phyloP scores from a whole-genome alignment of 208 protist species.

The Acanthamoeba lenticulata region DNA sequence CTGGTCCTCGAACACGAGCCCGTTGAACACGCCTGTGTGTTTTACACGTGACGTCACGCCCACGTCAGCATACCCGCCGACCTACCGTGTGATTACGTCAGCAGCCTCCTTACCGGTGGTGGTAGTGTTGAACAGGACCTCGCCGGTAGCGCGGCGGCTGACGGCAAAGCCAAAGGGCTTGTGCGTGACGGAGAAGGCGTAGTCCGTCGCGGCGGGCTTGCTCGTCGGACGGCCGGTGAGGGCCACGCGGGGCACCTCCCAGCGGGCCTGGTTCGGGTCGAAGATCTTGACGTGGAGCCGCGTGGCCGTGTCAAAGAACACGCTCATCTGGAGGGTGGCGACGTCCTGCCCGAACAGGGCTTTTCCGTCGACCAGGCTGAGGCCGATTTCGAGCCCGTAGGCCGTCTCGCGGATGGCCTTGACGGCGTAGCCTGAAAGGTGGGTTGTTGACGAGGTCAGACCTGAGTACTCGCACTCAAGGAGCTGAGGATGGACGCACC shows the following conservation, averaged over 20 bases:
- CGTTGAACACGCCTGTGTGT: slow-evolving; percentile 65
- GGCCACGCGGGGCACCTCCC: slow-evolving; percentile 72
- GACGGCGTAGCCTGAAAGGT: slow-evolving; percentile 21
- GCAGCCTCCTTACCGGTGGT: background rate
- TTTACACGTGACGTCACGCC: too few relatives aligned
- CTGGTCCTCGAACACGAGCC: slow-evolving; percentile 83
- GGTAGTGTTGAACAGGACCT: slow-evolving; percentile 79
- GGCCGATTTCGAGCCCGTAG: background rate
- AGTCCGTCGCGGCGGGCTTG: background rate
- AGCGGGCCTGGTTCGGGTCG: slow-evolving; percentile 72
- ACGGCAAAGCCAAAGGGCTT: slow-evolving; percentile 56
- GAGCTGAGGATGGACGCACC: background rate
- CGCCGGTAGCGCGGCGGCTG: slow-evolving; percentile 69
- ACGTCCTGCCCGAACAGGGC: slow-evolving; percentile 76
- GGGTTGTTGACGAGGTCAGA: too few relatives aligned
- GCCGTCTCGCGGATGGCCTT: background rate
- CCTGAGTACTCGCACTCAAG: too few relatives aligned
- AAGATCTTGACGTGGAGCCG: slow-evolving; percentile 74
- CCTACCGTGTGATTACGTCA: background rate
- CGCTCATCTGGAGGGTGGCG: slow-evolving; percentile 63
- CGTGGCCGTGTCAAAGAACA: slow-evolving; percentile 72
- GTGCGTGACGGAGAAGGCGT: slow-evolving; percentile 28
- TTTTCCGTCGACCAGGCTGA: background rate
- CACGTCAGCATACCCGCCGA: background rate
- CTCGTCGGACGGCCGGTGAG: background rate